Evolutionary conservation across 1,284 basidiomycete genomes (phyloP), one percentile per base, ranked within the genome.

Genomic region (Marasmius fiardii): DNA sequence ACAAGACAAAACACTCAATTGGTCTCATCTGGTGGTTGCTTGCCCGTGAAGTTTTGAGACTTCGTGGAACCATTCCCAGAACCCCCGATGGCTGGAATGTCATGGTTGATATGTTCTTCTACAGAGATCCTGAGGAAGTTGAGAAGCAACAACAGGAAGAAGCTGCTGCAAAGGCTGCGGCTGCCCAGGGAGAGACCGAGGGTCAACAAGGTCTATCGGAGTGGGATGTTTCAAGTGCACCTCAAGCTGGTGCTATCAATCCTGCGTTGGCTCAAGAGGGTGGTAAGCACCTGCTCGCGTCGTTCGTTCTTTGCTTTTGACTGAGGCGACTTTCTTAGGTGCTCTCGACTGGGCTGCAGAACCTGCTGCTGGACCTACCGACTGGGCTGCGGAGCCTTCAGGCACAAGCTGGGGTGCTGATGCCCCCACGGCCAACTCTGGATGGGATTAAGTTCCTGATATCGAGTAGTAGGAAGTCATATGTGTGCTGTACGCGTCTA

Each of bases 71-170:
- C 60, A 87, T 98, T 72, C 88, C 94, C 62, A 87, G 95, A 67
- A 89, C 92, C 51, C 76, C 85, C 63, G 92, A 95, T 63, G 93
- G 92, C 68, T 98, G 96, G 94, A 90, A 88, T 72, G 90, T 97
- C 72, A 98, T 99, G 90, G 93, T 96, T 66, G 96, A 98, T 80
- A 95, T 98, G 93, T 98, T 98, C 93, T 98, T 98, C 90, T 99
- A 98, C 88, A 93, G 96, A 69, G 96, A 98, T 80, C 95, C 96
- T 61, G 95, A 98, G 74, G 96, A 98, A 79, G 90, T 97, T 65
- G 95, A 98, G 86, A 93, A 91, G 76, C 95, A 98, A 78, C 90
- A 92, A 68, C 87, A 92, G 71, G 93, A 95, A 72, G 92, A 94
- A 75, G 90, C 91, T 47, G 87, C 90, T 65, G 91, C 90, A 63